A percentile compares a stretch with the other conserved stretches of the same genome.
Conservation (phyloP, 1,284 basidiomycete genomes). For the Sanghuangporus sanghuang region DNA sequence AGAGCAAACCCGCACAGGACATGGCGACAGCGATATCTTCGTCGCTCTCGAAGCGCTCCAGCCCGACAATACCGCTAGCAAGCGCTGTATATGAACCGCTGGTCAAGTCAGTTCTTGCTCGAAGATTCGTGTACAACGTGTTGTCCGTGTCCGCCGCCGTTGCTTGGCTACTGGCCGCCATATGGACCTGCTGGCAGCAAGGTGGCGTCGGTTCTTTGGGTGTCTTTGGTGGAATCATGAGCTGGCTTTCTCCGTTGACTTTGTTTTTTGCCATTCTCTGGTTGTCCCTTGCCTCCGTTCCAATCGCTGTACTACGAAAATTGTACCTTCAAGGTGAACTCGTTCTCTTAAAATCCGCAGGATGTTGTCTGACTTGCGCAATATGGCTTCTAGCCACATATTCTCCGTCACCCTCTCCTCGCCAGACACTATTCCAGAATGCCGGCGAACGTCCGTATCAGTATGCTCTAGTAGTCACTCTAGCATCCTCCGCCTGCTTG, state of each 20-base stretch:
- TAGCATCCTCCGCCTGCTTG: conserved; percentile 38
- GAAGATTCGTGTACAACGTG: conserved; percentile 47
- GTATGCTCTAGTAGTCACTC: conserved; percentile 38
- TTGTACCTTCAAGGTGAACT: conserved; percentile 47
- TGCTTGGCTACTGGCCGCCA: conserved; percentile 39
- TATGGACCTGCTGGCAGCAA: conserved; percentile 32
- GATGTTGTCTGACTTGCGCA: conserved; percentile 1
- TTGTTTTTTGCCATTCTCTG: conserved; percentile 28
- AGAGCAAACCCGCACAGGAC: conserved; percentile 12
- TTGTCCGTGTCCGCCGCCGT: conserved; percentile 45
- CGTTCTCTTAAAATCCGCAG: background rate
- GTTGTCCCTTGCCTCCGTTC: conserved; percentile 40
- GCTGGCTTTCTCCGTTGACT: conserved; percentile 35
- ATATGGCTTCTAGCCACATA: conserved; percentile 34
- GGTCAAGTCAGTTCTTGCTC: conserved; percentile 49
- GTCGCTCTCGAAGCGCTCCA: conserved; percentile 38
- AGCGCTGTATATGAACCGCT: conserved; percentile 53
- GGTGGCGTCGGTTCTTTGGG: conserved; percentile 29
- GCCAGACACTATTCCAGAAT: conserved; percentile 39
- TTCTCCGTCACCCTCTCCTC: conserved; percentile 46
- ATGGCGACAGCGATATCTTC: conserved; percentile 31
- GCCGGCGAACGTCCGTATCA: conserved; percentile 42
- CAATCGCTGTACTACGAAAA: conserved; percentile 51
- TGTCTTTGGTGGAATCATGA: conserved; percentile 28
- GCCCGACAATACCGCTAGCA: conserved; percentile 43